phyloP scores from a whole-genome alignment of 805 yeast genomes.

The Sugiyamaella mastotermitis region DNA sequence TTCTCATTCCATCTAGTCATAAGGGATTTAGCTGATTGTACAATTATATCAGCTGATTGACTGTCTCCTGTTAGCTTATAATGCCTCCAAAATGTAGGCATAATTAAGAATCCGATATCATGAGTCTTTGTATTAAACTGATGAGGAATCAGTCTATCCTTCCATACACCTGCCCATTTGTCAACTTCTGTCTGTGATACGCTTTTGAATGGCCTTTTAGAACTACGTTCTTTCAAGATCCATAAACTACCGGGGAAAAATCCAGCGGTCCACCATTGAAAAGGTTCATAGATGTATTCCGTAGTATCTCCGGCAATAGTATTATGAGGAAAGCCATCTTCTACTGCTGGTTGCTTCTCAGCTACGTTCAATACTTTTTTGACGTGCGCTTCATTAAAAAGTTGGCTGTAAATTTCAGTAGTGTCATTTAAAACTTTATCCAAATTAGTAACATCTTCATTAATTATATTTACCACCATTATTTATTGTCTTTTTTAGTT shows the following conservation, averaged over 20 bases:
- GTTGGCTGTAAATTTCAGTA: too few relatives aligned
- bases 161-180: slow-evolving; percentile 12
- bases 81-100: slow-evolving; percentile 26
- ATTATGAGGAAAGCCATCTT: slow-evolving; percentile 9
- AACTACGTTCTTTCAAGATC: slow-evolving; percentile 12
- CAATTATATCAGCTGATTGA: slow-evolving; percentile 20
- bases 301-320: slow-evolving; percentile 6
- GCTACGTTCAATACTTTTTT: background rate
- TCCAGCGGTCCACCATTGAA: slow-evolving; percentile 21
- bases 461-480: too few relatives aligned
- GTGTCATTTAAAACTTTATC: too few relatives aligned
- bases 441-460: too few relatives aligned
- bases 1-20: slow-evolving; percentile 23
- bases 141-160: slow-evolving; percentile 9
- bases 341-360: background rate
- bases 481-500: too few relatives aligned
- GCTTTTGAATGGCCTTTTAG: too few relatives aligned
- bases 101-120: slow-evolving; percentile 29
- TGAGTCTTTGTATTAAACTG: slow-evolving; percentile 25
- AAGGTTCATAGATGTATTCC: slow-evolving; percentile 14
- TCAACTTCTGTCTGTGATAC: background rate
- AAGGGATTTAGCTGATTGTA: slow-evolving; percentile 27
- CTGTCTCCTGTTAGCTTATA: slow-evolving; percentile 18
- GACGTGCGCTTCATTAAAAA: background rate
- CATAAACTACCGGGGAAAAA: slow-evolving; percentile 19